Percentiles rank a stretch among this genome's conserved stretches.
Conservation (phyloP, 2,329 filamentous ascomycete species). For the Aspergillus felis region DNA sequence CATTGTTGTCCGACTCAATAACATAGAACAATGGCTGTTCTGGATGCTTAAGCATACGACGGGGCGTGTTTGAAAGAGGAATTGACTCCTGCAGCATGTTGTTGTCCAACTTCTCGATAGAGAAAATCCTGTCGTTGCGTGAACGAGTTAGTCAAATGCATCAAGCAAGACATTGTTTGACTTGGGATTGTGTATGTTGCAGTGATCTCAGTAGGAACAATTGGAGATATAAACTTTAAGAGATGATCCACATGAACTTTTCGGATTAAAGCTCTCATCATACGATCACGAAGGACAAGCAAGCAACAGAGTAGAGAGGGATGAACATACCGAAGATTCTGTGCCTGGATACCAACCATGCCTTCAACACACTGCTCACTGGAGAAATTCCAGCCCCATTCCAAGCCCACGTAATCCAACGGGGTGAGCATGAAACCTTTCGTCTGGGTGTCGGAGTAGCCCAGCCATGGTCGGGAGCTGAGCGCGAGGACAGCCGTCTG, state of each 20-base stretch:
- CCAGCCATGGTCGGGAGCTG: conserved; percentile 92
- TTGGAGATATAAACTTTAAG: conserved; percentile 59
- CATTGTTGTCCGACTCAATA: conserved; percentile 90
- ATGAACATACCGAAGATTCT: conserved; percentile 72
- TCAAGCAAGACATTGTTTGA: not conserved
- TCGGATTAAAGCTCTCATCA: conserved; percentile 41
- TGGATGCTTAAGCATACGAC: conserved; percentile 81
- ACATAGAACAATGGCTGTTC: conserved; percentile 89
- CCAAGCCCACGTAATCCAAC: conserved; percentile 78
- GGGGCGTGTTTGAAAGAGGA: conserved; percentile 83
- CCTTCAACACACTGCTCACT: conserved; percentile 91
- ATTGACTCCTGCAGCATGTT: conserved; percentile 85
- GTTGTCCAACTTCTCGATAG: conserved; percentile 78
- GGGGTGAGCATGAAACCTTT: conserved; percentile 90
- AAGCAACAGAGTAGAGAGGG: conserved; percentile 18
- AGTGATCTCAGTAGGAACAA: conserved; percentile 89
- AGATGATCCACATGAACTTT: conserved; percentile 44
- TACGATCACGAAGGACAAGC: conserved; percentile 34
- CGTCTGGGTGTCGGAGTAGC: conserved; percentile 83
- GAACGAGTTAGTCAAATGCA: conserved; percentile 2
- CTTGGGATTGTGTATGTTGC: not conserved
- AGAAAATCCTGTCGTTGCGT: conserved; percentile 66
- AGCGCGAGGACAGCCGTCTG: conserved; percentile 83
- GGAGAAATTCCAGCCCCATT: conserved; percentile 95
- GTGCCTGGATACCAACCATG: conserved; percentile 88